Evolutionary conservation across 176 grass and related monocot genomes (phyloP).

Genomic region (Poa pratensis): DNA sequence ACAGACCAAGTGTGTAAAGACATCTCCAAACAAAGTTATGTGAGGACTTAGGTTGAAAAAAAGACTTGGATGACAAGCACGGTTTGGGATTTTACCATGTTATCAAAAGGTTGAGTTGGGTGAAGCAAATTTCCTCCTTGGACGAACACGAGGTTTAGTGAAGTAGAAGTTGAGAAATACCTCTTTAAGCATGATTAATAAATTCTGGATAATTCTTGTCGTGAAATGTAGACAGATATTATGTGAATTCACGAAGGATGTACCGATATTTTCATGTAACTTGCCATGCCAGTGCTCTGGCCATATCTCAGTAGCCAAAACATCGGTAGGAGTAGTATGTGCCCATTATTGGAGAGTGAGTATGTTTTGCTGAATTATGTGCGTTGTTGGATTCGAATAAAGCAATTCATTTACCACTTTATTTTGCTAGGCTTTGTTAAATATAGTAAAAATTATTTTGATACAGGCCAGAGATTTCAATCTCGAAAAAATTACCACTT

Average conservation of each 20-base stretch:
- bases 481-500: background rate
- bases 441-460: too few relatives aligned
- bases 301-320: too few relatives aligned
- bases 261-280: background rate
- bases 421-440: too few relatives aligned
- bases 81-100: background rate
- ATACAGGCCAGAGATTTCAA: too few relatives aligned
- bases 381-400: background rate
- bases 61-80: background rate
- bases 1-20: background rate
- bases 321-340: too few relatives aligned
- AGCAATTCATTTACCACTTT: background rate
- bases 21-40: background rate
- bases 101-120: background rate
- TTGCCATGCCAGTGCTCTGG: too few relatives aligned
- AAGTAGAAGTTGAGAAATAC: background rate
- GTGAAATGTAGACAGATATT: background rate
- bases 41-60: background rate
- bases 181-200: background rate
- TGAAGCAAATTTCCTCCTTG: background rate
- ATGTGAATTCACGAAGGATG: background rate
- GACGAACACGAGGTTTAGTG: background rate
- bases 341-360: background rate
- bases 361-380: background rate
- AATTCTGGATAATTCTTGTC: background rate